Conservation (phyloP, 345 rosid species). For the Eucalyptus cladocalyx region DNA sequence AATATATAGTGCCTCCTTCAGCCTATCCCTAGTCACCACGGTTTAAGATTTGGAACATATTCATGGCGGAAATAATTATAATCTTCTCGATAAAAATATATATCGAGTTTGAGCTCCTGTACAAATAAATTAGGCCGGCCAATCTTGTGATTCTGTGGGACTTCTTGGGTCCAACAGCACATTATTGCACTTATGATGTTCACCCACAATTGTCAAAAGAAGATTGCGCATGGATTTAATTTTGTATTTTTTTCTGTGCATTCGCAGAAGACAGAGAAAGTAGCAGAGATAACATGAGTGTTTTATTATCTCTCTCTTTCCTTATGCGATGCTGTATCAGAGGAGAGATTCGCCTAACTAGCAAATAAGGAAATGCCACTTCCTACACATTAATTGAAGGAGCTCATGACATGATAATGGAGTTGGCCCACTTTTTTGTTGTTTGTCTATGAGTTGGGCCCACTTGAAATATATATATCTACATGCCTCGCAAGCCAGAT, state of each 20-base stretch:
- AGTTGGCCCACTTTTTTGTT: background rate
- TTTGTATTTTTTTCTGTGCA: background rate
- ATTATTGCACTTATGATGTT: background rate
- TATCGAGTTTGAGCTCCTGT: no score
- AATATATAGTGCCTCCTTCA: conserved; percentile 80
- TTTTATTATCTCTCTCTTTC: background rate
- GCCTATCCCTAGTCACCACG: conserved; percentile 33
- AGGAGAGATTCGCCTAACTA: background rate
- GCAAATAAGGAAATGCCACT: background rate
- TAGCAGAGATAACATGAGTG: background rate
- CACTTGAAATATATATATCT: background rate
- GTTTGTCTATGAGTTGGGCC: background rate
- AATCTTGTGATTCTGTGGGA: background rate
- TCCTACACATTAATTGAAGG: background rate
- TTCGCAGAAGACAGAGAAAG: background rate
- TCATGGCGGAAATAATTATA: background rate
- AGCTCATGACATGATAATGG: background rate
- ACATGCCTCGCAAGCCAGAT: background rate
- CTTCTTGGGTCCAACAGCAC: background rate
- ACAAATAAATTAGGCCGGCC: background rate
- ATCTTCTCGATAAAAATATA: no score
- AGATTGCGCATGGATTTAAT: background rate
- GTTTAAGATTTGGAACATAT: background rate
- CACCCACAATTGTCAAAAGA: background rate
- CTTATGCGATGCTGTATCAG: background rate